A percentile compares a stretch with the other conserved stretches of the same genome.
Evolutionary conservation across 352 stramenopile species (phyloP).

Genomic region (Phytophthora megakarya): DNA sequence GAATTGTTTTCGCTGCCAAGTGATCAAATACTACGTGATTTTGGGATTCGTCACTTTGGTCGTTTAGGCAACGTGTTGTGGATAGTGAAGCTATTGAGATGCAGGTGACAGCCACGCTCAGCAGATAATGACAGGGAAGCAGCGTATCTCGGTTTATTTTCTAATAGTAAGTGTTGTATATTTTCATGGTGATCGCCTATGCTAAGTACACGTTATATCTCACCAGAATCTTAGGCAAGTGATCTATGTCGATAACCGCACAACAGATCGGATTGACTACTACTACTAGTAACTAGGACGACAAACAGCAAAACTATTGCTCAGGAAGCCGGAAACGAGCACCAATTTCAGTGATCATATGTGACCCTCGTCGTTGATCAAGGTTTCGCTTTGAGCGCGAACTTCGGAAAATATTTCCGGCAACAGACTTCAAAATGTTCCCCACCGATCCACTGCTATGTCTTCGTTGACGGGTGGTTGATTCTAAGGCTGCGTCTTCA

Average conservation of each 20-base stretch:
- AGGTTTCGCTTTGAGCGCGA: conserved; percentile 37
- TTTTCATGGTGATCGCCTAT: conserved; percentile 2
- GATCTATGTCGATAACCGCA: background rate
- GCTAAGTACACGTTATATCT: background rate
- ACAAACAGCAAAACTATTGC: conserved; percentile 16
- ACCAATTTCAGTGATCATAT: conserved; percentile 50
- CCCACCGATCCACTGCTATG: conserved; percentile 61
- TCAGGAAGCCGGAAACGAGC: conserved; percentile 21
- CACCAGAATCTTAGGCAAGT: background rate
- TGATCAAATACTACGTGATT: conserved; percentile 17
- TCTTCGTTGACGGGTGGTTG: conserved; percentile 19
- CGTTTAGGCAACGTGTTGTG: conserved; percentile 14
- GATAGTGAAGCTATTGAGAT: conserved; percentile 7
- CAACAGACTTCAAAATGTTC: conserved; percentile 68
- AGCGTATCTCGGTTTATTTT: conserved; percentile 27
- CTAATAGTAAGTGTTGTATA: conserved; percentile 34
- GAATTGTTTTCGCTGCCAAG: conserved; percentile 49
- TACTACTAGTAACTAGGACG: background rate
- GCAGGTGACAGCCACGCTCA: conserved; percentile 9
- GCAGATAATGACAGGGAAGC: conserved; percentile 15
- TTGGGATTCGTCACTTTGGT: conserved; percentile 6
- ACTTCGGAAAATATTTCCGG: conserved; percentile 50
- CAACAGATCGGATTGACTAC: background rate
- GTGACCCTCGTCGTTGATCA: conserved; percentile 43
- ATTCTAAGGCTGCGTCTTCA: conserved; percentile 21